Evolutionary conservation across 768 basidiomycete genomes (phyloP).

Genomic region (Leccinum sublutescens): DNA sequence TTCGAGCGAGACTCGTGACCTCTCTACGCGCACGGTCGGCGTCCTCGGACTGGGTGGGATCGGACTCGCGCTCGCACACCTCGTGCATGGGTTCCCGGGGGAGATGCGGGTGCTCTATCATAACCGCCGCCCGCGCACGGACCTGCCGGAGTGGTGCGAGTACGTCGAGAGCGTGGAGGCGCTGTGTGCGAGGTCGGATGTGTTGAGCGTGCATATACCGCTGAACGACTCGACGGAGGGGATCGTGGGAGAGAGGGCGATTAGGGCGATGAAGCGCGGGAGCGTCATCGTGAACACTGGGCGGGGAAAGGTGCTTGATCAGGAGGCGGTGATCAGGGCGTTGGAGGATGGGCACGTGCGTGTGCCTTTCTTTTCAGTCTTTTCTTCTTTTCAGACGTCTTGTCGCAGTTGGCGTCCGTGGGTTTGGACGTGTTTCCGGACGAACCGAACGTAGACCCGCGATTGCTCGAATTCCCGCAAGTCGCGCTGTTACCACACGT

Average conservation of each 20-base stretch:
- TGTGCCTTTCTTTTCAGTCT: constrained; percentile 3
- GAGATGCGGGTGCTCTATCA: constrained; percentile 87
- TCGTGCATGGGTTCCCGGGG: constrained; percentile 69
- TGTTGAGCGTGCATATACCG: constrained; percentile 85
- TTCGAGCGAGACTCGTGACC: constrained; percentile 53
- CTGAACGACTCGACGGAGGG: constrained; percentile 61
- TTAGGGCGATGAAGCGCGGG: constrained; percentile 73
- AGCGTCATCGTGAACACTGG: constrained; percentile 85
- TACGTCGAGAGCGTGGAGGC: constrained; percentile 67
- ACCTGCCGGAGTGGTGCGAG: constrained; percentile 71
- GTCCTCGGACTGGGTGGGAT: constrained; percentile 82
- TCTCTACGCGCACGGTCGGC: constrained; percentile 66
- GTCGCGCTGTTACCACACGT: constrained; percentile 89
- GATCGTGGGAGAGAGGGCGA: constrained; percentile 71
- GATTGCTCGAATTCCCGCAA: constrained; percentile 73
- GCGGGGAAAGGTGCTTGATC: constrained; percentile 84
- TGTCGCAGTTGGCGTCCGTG: constrained; percentile 33
- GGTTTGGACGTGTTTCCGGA: constrained; percentile 87
- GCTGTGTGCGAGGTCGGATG: constrained; percentile 71
- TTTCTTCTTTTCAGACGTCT: background rate
- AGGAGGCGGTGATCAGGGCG: constrained; percentile 81
- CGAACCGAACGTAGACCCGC: constrained; percentile 78
- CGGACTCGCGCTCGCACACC: constrained; percentile 64
- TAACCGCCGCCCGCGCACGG: constrained; percentile 52
- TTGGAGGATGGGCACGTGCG: constrained; percentile 86